Evolutionary conservation across 768 basidiomycete species (phyloP).

Genomic region (Leccinum longicurvipes): DNA sequence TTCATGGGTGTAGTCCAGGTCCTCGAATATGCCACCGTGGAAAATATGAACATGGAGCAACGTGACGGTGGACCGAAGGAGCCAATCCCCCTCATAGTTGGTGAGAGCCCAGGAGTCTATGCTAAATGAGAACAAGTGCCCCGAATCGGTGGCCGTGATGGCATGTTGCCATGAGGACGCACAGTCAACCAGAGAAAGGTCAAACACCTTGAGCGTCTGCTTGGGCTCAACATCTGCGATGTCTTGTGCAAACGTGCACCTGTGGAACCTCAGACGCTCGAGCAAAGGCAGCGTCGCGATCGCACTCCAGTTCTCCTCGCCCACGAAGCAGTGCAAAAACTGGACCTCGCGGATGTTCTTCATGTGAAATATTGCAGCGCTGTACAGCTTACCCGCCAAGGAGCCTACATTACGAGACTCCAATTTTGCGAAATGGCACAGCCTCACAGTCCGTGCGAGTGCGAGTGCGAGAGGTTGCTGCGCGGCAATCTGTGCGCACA

Average conservation of each 20-base stretch:
- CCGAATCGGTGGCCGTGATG: not conserved
- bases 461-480: not conserved
- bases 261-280: slow-evolving; percentile 10
- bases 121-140: not conserved
- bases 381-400: not conserved
- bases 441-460: not conserved
- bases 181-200: not conserved
- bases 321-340: slow-evolving; percentile 10
- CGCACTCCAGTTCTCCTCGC: slow-evolving; percentile 11
- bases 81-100: no score
- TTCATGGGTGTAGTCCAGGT: not conserved
- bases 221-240: not conserved
- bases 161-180: no score
- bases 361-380: slow-evolving; percentile 12
- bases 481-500: not conserved
- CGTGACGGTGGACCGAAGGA: not conserved
- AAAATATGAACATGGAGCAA: not conserved
- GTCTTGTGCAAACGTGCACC: not conserved
- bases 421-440: slow-evolving; percentile 3
- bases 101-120: not conserved
- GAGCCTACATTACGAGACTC: not conserved
- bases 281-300: slow-evolving; percentile 14
- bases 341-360: slow-evolving; percentile 11
- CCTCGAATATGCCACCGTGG: not conserved
- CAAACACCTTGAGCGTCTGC: not conserved